phyloP scores from a whole-genome alignment of 768 basidiomycete genomes.

The Suillus lakei region DNA sequence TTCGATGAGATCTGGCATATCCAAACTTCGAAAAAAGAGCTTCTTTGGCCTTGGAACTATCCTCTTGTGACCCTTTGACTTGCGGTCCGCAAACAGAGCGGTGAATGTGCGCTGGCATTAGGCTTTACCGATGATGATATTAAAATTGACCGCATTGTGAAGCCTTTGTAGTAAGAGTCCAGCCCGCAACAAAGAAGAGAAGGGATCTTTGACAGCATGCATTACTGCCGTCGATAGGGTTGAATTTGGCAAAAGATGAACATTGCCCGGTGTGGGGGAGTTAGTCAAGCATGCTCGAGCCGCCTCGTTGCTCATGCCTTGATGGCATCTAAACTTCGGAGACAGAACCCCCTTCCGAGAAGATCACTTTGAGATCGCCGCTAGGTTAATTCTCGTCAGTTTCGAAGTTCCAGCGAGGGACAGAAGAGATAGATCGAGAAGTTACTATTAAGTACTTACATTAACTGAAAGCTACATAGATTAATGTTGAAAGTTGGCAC shows the following conservation, averaged over 20 bases:
- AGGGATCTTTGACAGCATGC: constrained; percentile 12
- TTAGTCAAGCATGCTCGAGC: constrained; percentile 1
- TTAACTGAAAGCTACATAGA: constrained; percentile 1
- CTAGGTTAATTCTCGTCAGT: constrained; percentile 27
- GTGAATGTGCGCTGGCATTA: constrained; percentile 23
- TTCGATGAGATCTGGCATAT: constrained; percentile 22
- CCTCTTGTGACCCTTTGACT: constrained; percentile 21
- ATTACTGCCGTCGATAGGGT: constrained; percentile 15
- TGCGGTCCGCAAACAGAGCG: constrained; percentile 18
- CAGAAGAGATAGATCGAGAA: constrained; percentile 13
- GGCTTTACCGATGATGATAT: constrained; percentile 30
- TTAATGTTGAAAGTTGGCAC: constrained; percentile 2
- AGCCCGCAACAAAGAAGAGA: constrained; percentile 33
- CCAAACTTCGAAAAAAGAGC: constrained; percentile 10
- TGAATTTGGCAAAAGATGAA: constrained; percentile 18
- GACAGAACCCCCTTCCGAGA: constrained; percentile 12
- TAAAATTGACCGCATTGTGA: constrained; percentile 27
- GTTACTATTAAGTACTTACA: constrained; percentile 6
- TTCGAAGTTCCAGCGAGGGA: constrained; percentile 16
- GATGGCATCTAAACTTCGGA: constrained; percentile 17
- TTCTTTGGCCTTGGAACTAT: constrained; percentile 18
- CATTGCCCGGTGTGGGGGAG: constrained; percentile 16
- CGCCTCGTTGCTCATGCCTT: constrained; percentile 17
- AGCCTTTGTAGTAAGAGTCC: constrained; percentile 28
- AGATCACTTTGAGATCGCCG: constrained; percentile 38